Percentiles rank a stretch among this genome's conserved stretches.
Evolutionary conservation across 306 rosid species (phyloP).

Genomic region (Quercus suber): DNA sequence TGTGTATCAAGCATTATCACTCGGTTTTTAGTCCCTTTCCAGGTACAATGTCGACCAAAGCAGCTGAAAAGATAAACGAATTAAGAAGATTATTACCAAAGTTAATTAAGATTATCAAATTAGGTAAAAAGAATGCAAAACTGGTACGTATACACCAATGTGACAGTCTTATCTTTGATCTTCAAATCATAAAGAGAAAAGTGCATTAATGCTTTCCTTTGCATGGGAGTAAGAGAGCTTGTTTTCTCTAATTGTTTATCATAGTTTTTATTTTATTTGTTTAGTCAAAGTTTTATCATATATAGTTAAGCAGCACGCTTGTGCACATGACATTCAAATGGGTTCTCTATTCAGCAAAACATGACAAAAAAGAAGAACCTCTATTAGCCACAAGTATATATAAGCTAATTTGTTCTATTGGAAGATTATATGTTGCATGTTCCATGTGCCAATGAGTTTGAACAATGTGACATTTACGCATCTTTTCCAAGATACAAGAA

Average conservation of each 20-base stretch:
- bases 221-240: background rate
- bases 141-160: background rate
- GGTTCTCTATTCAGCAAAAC: no score
- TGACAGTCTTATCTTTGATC: no score
- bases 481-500: no score
- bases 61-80: background rate
- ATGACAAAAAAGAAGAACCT: no score
- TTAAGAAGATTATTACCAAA: background rate
- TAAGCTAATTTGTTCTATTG: no score
- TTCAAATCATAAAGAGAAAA: background rate
- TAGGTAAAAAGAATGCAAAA: background rate
- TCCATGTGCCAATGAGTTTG: no score
- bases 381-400: no score
- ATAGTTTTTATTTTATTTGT: background rate
- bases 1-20: no score
- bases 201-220: conserved; percentile 3
- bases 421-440: no score
- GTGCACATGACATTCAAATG: no score
- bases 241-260: background rate
- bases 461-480: no score
- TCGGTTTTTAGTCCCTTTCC: background rate
- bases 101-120: background rate
- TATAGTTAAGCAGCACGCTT: no score
- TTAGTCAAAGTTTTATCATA: background rate
- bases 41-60: background rate